Base-by-base conservation (phyloP, 2,329 filamentous ascomycete species). In the Ophiostoma himal-ulmi region DNA sequence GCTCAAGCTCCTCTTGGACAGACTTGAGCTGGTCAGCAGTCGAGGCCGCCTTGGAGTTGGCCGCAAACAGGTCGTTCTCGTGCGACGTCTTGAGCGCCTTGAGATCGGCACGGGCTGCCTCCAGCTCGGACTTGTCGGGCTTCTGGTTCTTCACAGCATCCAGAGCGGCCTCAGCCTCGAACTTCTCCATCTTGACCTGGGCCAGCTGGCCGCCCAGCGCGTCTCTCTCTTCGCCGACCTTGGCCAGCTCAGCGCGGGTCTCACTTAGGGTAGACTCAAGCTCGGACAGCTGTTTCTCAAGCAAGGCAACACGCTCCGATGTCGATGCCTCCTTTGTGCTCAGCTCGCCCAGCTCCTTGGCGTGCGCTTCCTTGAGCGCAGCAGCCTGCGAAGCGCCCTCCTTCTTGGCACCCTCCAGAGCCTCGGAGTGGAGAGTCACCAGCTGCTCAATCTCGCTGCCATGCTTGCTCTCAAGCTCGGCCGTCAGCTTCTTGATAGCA, bases 181-280 rank as follows among this genome's bases (percentile, higher is more conserved):
- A 84, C 72, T 86, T 86, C 70, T 84, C 84, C 80, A 88, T 86
- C 81, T 88, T 88, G 73, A 85, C 85, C 67, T 84, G 81, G 1
- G 84, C 86, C 60, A 88, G 83, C 74, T 84, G 81, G 74, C 84
- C 83, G 70, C 82, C 82, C 73, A 88, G 77, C 34, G 82, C 80
- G 73, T 82, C 81, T 41, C 81, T 76, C 74, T 88, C 86, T 37
- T 79, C 78, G 73, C 85, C 79, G 2, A 81, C 77, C 75, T 83
- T 82, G 68, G 76, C 78, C 20, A 86, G 78, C 26, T 81, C 78
- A 48, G 80, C 79, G 73, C 83, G 81, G 36, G 76, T 73, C 14
- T 78, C 74, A 1, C 74, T 75, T 37, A 82, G 75, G 34, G 82
- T 76, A 8, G 74, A 75, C 69, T 83, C 78, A 14, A 81, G 75